These are phyloP conservation scores for Backusella psychrophila DNA, from an alignment of 192 early-diverging fungal genomes.

Conservation along the genomic window DNA sequence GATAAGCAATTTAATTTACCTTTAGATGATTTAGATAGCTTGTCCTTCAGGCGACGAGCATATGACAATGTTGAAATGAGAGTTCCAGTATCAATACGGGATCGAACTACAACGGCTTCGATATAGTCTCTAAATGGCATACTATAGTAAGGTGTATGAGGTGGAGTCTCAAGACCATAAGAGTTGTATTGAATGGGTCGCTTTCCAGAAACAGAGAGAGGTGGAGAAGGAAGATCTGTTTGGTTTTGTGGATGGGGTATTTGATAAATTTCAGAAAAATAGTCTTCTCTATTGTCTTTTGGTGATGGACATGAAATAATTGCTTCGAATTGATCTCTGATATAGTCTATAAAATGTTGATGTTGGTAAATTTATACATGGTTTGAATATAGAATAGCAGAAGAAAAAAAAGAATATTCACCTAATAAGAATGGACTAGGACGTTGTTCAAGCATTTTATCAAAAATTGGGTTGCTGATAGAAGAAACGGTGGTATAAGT, in stretches of 20 bases:
- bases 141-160: constrained; percentile 30
- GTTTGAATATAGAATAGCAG: not conserved
- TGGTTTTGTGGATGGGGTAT: not conserved
- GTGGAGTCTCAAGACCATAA: constrained; percentile 24
- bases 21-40: constrained; percentile 65
- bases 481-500: not conserved
- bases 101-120: constrained; percentile 56
- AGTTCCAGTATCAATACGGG: constrained; percentile 67
- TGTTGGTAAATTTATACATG: not conserved
- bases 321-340: constrained; percentile 10
- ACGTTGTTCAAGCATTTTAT: not conserved
- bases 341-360: not conserved
- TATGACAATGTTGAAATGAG: constrained; percentile 70
- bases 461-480: not conserved
- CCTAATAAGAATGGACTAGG: constrained; percentile 1
- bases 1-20: constrained; percentile 30
- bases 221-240: constrained; percentile 10
- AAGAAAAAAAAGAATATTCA: not conserved
- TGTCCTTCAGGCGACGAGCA: constrained; percentile 57
- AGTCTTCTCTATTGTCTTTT: not conserved
- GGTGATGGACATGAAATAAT: constrained; percentile 3
- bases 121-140: constrained; percentile 56
- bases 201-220: constrained; percentile 1
- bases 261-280: not conserved
- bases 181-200: not conserved